A percentile compares a stretch with the other conserved stretches of the same genome.
phyloP scores from a whole-genome alignment of 768 basidiomycete genomes.

The Boletellus sp. region DNA sequence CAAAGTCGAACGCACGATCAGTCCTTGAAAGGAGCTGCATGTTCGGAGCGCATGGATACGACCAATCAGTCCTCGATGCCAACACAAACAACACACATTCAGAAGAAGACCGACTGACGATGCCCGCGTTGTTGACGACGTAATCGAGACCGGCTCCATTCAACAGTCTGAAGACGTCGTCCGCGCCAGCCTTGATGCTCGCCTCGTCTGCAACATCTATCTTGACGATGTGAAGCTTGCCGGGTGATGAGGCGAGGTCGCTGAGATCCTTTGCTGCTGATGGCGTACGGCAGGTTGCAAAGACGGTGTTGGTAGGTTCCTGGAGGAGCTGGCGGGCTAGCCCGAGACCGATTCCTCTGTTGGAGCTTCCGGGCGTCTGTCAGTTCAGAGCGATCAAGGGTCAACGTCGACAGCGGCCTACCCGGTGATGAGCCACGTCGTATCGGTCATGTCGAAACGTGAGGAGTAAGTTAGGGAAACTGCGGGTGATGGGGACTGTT shows the following conservation, averaged over 20 bases:
- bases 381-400: too few relatives aligned
- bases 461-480: too few relatives aligned
- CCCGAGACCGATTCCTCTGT: constrained; percentile 5
- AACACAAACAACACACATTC: too few relatives aligned
- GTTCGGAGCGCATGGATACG: neutral
- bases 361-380: too few relatives aligned
- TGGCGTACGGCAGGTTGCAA: constrained; percentile 5
- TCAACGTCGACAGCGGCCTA: too few relatives aligned
- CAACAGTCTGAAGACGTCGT: constrained; percentile 17
- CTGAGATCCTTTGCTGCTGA: neutral
- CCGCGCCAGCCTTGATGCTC: constrained; percentile 22
- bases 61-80: neutral
- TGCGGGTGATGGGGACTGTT: too few relatives aligned
- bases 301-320: constrained; percentile 3
- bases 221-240: constrained; percentile 27
- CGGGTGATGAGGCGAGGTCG: neutral
- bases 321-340: constrained; percentile 4
- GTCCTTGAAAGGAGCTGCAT: constrained; percentile 14
- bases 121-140: constrained; percentile 38
- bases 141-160: constrained; percentile 32
- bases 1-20: constrained; percentile 28
- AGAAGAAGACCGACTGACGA: constrained; percentile 23
- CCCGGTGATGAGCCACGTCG: too few relatives aligned
- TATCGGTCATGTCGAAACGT: too few relatives aligned
- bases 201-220: constrained; percentile 32